phyloP scores from a whole-genome alignment of 202 grass and related monocot genomes.

The Setaria italica region DNA sequence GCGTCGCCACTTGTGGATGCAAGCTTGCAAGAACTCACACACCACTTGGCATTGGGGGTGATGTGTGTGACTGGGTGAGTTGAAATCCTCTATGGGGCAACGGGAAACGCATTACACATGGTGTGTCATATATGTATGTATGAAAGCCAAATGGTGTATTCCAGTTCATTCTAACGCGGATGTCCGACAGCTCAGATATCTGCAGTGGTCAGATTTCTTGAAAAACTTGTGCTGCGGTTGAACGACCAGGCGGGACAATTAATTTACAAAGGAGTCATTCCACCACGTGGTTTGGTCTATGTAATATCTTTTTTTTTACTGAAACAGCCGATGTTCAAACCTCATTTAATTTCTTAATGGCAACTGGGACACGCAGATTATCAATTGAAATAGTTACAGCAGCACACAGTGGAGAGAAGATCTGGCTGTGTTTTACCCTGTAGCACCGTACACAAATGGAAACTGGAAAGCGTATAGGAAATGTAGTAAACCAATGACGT shows the following conservation, averaged over 20 bases:
- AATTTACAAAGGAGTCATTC: background rate
- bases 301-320: background rate
- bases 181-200: background rate
- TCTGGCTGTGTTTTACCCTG: no score
- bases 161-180: background rate
- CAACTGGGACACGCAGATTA: background rate
- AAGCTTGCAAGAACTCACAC: background rate
- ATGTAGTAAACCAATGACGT: background rate
- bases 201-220: background rate
- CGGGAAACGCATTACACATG: background rate
- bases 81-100: background rate
- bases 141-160: background rate
- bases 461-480: background rate
- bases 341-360: background rate
- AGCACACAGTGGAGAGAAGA: background rate
- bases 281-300: background rate
- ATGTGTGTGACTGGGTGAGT: background rate
- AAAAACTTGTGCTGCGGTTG: background rate
- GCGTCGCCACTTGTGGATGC: background rate
- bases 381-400: no score
- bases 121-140: background rate
- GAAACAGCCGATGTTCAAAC: background rate
- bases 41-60: background rate
- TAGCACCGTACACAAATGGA: background rate
- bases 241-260: background rate